Conservation (phyloP, 1,284 basidiomycete genomes). For the Golubevia pallescens region DNA sequence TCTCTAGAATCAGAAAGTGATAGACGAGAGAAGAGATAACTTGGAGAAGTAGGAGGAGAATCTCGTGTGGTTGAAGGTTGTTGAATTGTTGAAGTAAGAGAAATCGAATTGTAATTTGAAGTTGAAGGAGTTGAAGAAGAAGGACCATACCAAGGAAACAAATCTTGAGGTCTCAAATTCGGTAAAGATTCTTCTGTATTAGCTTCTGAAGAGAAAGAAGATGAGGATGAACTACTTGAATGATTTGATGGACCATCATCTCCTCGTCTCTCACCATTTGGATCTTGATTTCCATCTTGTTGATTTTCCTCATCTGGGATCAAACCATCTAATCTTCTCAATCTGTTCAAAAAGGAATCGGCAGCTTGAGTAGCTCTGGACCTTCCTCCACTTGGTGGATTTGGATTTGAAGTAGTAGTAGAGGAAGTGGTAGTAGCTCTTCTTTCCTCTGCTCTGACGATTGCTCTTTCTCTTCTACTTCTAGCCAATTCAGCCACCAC, state of each 20-base stretch:
- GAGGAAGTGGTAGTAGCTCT: background rate
- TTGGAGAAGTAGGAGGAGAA: no score
- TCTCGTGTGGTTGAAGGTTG: no score
- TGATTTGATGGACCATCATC: background rate
- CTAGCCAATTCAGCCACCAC: background rate
- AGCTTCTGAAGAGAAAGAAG: background rate
- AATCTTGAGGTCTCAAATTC: no score
- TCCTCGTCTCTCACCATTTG: background rate
- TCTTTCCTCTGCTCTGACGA: background rate
- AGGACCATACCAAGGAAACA: no score
- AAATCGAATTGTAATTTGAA: no score
- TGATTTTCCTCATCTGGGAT: background rate
- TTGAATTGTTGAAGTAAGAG: no score
- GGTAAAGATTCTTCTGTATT: no score
- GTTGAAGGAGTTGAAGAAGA: no score
- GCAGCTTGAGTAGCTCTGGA: background rate
- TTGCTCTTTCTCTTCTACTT: background rate
- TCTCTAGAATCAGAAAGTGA: no score
- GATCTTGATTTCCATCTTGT: background rate
- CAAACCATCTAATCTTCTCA: background rate
- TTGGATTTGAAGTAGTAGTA: background rate
- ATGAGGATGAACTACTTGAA: background rate
- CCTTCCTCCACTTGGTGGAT: background rate
- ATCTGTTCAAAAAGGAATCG: background rate
- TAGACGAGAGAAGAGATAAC: no score